These are phyloP conservation scores for Fraxinus ornus DNA, from an alignment of 305 asterid genomes.

Conservation along the genomic window DNA sequence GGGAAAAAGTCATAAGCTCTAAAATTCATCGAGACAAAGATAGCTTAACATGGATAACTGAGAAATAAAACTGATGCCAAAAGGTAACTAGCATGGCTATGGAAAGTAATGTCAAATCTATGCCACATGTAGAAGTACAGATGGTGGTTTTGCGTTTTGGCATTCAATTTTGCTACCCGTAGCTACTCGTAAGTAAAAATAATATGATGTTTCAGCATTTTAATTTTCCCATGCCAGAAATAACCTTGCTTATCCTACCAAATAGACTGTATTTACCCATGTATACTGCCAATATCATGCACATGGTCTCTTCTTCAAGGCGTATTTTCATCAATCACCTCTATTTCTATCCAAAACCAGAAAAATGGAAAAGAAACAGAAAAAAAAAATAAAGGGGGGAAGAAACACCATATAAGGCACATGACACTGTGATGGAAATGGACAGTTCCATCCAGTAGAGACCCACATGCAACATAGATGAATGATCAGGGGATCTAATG, in stretches of 20 bases:
- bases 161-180: not conserved
- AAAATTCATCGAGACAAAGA: not conserved
- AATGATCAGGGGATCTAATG: not conserved
- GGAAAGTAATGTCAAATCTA: not conserved
- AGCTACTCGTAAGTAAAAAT: not conserved
- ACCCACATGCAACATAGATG: not conserved
- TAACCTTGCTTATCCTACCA: not conserved
- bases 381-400: not conserved
- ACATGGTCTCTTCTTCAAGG: not conserved
- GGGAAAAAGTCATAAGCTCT: not conserved
- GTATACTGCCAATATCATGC: not conserved
- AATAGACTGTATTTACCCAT: not conserved
- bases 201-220: not conserved
- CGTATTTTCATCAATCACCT: not conserved
- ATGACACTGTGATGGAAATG: not conserved
- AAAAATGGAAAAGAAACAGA: not conserved
- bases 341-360: not conserved
- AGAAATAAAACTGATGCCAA: not conserved
- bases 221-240: not conserved
- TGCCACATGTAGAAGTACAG: not conserved
- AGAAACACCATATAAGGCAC: not conserved
- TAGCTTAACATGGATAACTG: not conserved
- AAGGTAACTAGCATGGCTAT: not conserved
- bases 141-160: not conserved
- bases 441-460: not conserved